Percentiles rank a stretch among this genome's conserved stretches.
Conservation (phyloP, 495 filamentous ascomycete species). For the Massariosphaeria phaeospora region DNA sequence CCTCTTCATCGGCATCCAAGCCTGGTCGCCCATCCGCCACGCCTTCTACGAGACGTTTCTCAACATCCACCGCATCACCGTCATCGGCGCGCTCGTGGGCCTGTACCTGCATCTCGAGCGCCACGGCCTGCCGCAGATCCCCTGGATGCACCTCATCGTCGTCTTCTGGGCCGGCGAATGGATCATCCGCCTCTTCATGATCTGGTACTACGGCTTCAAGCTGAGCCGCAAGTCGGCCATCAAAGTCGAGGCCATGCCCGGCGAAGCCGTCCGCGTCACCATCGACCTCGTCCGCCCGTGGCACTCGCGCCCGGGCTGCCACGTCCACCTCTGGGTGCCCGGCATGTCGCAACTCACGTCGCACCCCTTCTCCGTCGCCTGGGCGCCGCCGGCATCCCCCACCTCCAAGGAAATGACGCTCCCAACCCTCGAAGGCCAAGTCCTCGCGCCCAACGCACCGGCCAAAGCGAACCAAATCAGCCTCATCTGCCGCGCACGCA, state of each 20-base stretch:
- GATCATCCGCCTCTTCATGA: slow-evolving; percentile 30
- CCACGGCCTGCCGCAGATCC: slow-evolving; percentile 41
- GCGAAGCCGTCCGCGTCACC: slow-evolving; percentile 49
- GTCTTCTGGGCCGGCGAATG: slow-evolving; percentile 37
- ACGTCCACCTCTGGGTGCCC: slow-evolving; percentile 56
- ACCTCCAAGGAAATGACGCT: slow-evolving; percentile 13
- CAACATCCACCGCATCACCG: slow-evolving; percentile 50
- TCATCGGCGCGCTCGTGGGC: slow-evolving; percentile 47
- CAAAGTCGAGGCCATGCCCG: slow-evolving; percentile 50
- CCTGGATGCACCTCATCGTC: slow-evolving; percentile 38
- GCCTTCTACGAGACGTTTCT: slow-evolving; percentile 58
- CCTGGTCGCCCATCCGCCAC: slow-evolving; percentile 51
- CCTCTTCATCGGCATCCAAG: slow-evolving; percentile 47
- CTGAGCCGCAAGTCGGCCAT: slow-evolving; percentile 42
- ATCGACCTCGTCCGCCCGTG: slow-evolving; percentile 49
- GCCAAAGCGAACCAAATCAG: slow-evolving; percentile 45
- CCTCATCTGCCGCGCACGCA: slow-evolving; percentile 51
- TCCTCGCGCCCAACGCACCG: slow-evolving; percentile 39
- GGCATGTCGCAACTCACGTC: slow-evolving; percentile 49
- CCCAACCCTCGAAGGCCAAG: slow-evolving; percentile 34
- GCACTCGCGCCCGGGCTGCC: slow-evolving; percentile 49
- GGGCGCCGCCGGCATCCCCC: slow-evolving; percentile 38
- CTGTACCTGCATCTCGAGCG: slow-evolving; percentile 53
- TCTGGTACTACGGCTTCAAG: slow-evolving; percentile 38
- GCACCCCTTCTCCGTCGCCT: slow-evolving; percentile 57